These are phyloP conservation scores for Vitis rotundifolia DNA, from an alignment of 164 flowering plant species.

Conservation along the genomic window DNA sequence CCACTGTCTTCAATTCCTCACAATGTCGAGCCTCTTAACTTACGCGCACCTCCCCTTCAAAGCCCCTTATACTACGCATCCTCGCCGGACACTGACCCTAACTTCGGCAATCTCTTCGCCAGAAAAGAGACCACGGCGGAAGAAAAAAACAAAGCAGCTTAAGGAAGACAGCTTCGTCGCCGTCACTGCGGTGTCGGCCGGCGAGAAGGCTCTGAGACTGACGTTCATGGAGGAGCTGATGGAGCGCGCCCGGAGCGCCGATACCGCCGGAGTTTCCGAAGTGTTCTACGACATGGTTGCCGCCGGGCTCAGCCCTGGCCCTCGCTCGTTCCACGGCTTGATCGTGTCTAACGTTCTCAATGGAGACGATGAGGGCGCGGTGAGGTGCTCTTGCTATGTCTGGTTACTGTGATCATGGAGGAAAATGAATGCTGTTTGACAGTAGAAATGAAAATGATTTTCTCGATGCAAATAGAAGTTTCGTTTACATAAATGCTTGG, in stretches of 20 bases:
- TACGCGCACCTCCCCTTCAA: constrained; percentile 9
- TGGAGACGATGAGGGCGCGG: constrained; percentile 81
- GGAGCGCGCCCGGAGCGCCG: constrained; percentile 63
- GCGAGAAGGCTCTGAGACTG: constrained; percentile 70
- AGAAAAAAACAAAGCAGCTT: constrained; percentile 22
- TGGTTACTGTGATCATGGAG: too few relatives aligned
- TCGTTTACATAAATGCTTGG: too few relatives aligned
- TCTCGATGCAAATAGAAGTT: too few relatives aligned
- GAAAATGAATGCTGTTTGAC: too few relatives aligned
- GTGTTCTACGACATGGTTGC: constrained; percentile 92
- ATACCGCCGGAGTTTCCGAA: constrained; percentile 60
- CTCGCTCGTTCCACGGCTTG: constrained; percentile 88
- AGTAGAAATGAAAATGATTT: too few relatives aligned
- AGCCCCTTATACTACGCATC: constrained; percentile 9
- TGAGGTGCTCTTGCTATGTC: constrained; percentile 14
- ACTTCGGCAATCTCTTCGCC: constrained; percentile 27
- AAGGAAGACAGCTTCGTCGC: constrained; percentile 22
- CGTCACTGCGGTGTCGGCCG: constrained; percentile 31
- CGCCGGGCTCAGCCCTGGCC: constrained; percentile 86
- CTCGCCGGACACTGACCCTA: constrained; percentile 8
- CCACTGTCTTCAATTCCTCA: constrained; percentile 8
- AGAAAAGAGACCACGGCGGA: constrained; percentile 25
- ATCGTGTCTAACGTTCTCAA: constrained; percentile 68
- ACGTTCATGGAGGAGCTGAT: constrained; percentile 94
- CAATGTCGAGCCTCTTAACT: constrained; percentile 23